phyloP scores from a whole-genome alignment of 306 rosid genomes.

The Inga leiocalycina region DNA sequence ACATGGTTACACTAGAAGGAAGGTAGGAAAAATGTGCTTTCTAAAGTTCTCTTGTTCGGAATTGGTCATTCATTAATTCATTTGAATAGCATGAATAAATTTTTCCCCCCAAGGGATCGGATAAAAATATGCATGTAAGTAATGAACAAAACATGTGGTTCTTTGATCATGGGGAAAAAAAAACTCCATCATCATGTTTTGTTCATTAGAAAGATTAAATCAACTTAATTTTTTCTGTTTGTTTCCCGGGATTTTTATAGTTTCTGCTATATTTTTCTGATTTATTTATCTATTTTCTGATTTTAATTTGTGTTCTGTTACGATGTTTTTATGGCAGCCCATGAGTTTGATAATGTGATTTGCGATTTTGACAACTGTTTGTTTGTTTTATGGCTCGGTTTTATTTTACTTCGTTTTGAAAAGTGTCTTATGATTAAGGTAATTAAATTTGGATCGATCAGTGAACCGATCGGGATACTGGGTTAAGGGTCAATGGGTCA shows the following conservation, averaged over 20 bases:
- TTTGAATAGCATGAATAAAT: slow-evolving; percentile 72
- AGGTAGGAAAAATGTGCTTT: slow-evolving; percentile 83
- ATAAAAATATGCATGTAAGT: too few relatives aligned
- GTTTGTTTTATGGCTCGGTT: background rate
- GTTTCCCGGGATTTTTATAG: background rate
- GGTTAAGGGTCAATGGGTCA: too few relatives aligned
- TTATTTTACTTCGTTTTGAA: background rate
- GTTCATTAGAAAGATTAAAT: too few relatives aligned
- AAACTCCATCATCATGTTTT: too few relatives aligned
- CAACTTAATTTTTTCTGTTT: background rate
- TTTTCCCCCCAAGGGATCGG: slow-evolving; percentile 51
- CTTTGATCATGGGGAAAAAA: too few relatives aligned
- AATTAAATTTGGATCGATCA: too few relatives aligned
- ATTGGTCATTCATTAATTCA: slow-evolving; percentile 43
- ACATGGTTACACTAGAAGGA: slow-evolving; percentile 75
- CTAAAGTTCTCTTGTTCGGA: slow-evolving; percentile 65
- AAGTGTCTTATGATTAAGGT: too few relatives aligned
- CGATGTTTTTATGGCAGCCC: background rate
- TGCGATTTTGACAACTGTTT: background rate
- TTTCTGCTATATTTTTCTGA: background rate
- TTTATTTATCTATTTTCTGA: background rate
- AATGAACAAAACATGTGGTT: too few relatives aligned
- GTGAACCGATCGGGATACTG: too few relatives aligned
- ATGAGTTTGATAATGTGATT: background rate
- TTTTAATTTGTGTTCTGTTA: background rate